Evolutionary conservation across 2,329 filamentous ascomycete genomes (phyloP).

Genomic region (Fusarium oligoseptatum): DNA sequence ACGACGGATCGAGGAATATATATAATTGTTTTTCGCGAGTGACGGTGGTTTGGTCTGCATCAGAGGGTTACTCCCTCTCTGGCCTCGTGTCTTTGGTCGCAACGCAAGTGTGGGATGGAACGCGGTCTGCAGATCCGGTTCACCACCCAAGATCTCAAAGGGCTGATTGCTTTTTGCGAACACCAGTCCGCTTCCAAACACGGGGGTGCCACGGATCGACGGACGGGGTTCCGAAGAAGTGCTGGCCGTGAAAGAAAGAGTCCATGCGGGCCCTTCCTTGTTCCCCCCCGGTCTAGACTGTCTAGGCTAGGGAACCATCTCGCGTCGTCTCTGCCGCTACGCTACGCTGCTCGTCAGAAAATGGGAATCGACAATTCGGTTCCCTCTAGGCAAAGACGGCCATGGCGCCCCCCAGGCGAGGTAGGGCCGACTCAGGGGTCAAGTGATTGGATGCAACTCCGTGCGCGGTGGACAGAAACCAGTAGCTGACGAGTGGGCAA

Average conservation of each 20-base stretch:
- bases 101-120: conserved; percentile 24
- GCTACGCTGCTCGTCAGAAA: neutral
- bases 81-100: conserved; percentile 5
- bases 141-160: conserved; percentile 35
- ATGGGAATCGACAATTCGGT: conserved; percentile 33
- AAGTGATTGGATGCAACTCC: neutral
- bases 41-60: neutral
- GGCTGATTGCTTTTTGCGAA: conserved; percentile 10
- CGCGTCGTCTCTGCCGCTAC: neutral
- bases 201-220: conserved; percentile 35
- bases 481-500: neutral
- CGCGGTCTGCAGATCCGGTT: conserved; percentile 38
- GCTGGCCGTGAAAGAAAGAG: neutral
- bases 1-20: conserved; percentile 28
- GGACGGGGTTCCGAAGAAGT: conserved; percentile 37
- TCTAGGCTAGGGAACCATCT: neutral
- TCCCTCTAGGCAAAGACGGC: neutral
- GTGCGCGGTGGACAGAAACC: neutral
- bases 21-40: conserved; percentile 12
- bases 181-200: conserved; percentile 4
- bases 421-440: conserved; percentile 7
- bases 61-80: conserved; percentile 2
- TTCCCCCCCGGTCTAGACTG: conserved; percentile 16
- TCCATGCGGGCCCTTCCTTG: neutral
- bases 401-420: neutral